Base-by-base conservation (phyloP, 1,139 yeast species). In the Suhomyces wounanorum region DNA sequence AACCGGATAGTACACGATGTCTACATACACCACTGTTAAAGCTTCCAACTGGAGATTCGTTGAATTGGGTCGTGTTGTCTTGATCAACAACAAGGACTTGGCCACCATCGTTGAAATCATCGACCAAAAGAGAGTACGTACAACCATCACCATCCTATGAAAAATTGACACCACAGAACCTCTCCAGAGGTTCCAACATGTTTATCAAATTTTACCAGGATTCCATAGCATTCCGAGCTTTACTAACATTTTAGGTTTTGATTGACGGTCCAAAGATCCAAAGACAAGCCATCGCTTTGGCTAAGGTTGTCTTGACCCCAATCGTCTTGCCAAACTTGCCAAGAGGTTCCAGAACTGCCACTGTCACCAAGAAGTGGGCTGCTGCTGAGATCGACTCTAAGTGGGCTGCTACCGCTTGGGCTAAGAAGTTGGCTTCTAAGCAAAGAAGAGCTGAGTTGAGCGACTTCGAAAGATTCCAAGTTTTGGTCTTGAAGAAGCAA, bases 391-490 rank as follows among this genome's bases (percentile, higher is more conserved):
- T 94, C 66, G 87, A 85, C 67, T 82, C 85, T 72, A 89, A 92
- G 80, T 94, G 98, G 98, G 85, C 88, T 66, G 82, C 88, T 68
- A 82, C 98, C 64, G 74, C 96, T 54, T 91, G 97, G 97, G 97
- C 98, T 72, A 89, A 94, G 89, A 91, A 90, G 84, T 87, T 94
- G 72, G 97, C 96, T 72, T 87, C 89, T 78, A 90, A 88, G 79
- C 85, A 88, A 79, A 90, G 86, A 79, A 89, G 99, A 85, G 78
- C 95, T 69, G 81, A 87, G 73, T 87, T 95, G 76, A 75, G 94
- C 67, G 99, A 94, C 81, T 94, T 94, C 72, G 97, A 94, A 84
- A 92, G 99, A 87, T 94, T 94, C 97, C 97, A 94, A 85, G 99
- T 92, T 68, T 76, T 89, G 77, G 95, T 90, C 67, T 87, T 90